phyloP scores from a whole-genome alignment of 2,329 filamentous ascomycete species.

The Diaporthe longicolla region DNA sequence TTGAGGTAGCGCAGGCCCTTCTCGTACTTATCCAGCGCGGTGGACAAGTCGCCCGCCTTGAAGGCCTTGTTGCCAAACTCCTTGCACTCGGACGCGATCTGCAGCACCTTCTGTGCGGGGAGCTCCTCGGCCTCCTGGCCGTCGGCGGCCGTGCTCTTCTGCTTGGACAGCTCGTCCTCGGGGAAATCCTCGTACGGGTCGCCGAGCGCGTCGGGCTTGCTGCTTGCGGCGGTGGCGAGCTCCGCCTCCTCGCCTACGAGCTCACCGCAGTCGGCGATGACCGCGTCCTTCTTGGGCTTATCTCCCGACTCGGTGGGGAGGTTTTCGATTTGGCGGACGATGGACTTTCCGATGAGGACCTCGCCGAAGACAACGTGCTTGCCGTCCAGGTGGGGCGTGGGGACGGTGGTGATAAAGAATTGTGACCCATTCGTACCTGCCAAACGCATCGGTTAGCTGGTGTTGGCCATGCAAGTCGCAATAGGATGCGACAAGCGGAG shows the following conservation, averaged over 20 bases:
- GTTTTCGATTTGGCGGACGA: conserved; percentile 92
- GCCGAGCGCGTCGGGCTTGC: conserved; percentile 81
- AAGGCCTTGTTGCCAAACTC: conserved; percentile 93
- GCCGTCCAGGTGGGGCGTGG: conserved; percentile 93
- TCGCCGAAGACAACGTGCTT: conserved; percentile 99
- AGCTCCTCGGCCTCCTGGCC: conserved; percentile 62
- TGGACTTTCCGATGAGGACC: conserved; percentile 91
- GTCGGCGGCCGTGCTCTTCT: conserved; percentile 52
- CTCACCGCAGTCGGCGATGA: conserved; percentile 88
- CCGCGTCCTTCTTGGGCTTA: conserved; percentile 81
- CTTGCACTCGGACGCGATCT: conserved; percentile 89
- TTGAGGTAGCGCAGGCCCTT: conserved; percentile 92
- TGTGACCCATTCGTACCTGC: conserved; percentile 94
- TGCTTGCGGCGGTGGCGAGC: conserved; percentile 75
- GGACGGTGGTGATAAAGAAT: conserved; percentile 97
- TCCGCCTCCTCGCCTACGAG: conserved; percentile 70
- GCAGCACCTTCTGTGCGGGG: conserved; percentile 76
- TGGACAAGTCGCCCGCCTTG: conserved; percentile 79
- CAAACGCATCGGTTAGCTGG: conserved; percentile 1
- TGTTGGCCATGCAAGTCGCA: no score
- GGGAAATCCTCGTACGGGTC: conserved; percentile 97
- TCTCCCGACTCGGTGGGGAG: conserved; percentile 80
- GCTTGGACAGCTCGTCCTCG: conserved; percentile 76
- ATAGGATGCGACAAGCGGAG: not conserved
- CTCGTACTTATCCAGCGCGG: conserved; percentile 91